Base-by-base conservation (phyloP, 345 rosid genomes). In the Anacardium occidentale region DNA sequence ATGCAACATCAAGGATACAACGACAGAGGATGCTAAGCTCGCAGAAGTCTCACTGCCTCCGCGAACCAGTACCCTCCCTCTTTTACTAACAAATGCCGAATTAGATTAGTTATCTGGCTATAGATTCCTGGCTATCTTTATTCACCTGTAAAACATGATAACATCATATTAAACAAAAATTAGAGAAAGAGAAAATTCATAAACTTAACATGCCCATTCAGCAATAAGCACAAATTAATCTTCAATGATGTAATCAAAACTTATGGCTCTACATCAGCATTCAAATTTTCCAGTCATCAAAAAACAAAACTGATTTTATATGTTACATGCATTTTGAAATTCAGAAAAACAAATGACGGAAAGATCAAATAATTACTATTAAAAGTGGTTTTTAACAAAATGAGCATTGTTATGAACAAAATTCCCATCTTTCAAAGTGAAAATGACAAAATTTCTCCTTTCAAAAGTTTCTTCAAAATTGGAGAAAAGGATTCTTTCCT, bases 21-120 rank as follows among this genome's bases (percentile, higher is more conserved):
- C 34, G 81, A 74, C 85, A 86, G 90, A 85, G 87, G 85, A 84
- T 68, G 75, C 83, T 77, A 71, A 82, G 96, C 83, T 80, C 82
- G 77, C 86, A 77, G 87, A 83, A 86, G 87, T 80, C 70, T 18
- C 58, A 64, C 59, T 44, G 75, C 80, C 87, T 67, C 83, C 25
- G 70, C 78, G 75, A 86, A 86, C 82, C 76, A 80, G 87, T 73
- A 83, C 83, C 91, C 91, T 85, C 94, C 74, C 84, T 73, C 79
- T 76, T 65, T 71, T 60, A 42, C 62, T 55, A 72, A 69, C 65
- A 78, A 62, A 61, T 56, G 50, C 64, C 66, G 68, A 72, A 62
- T 62, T 42, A 51, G 54, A 66, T 67, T 54, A 62, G 62, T 64
- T 25, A 62, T 55, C 55, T 50, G 60, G 67, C 44, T 24, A 75